Conservation (phyloP, 2,329 filamentous ascomycete genomes). For the Hypoxylon sp. region DNA sequence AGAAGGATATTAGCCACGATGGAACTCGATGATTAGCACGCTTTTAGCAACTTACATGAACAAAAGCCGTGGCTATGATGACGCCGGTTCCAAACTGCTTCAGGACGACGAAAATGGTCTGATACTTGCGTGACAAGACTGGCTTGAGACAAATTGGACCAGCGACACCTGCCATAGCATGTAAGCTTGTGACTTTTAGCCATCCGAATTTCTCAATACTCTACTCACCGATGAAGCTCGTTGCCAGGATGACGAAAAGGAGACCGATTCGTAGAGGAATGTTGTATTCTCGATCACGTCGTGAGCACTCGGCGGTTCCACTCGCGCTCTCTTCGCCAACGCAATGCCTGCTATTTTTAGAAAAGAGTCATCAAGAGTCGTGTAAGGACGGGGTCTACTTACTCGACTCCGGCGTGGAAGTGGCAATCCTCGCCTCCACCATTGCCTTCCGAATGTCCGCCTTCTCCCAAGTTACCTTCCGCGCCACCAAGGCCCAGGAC, state of each 20-base stretch:
- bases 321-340: conserved; percentile 63
- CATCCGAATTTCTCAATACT: background rate
- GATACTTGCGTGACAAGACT: conserved; percentile 66
- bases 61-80: conserved; percentile 78
- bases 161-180: conserved; percentile 66
- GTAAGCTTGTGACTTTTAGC: conserved; percentile 21
- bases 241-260: conserved; percentile 78
- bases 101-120: conserved; percentile 71
- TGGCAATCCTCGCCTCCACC: conserved; percentile 69
- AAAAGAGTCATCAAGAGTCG: background rate
- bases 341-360: conserved; percentile 65
- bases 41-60: conserved; percentile 67
- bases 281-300: conserved; percentile 71
- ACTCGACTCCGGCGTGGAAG: conserved; percentile 83
- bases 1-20: background rate
- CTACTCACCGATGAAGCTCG: conserved; percentile 72
- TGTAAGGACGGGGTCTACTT: conserved; percentile 54
- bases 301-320: conserved; percentile 60
- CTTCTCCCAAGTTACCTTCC: conserved; percentile 37
- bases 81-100: conserved; percentile 83
- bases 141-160: conserved; percentile 74
- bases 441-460: conserved; percentile 34
- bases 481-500: conserved; percentile 60
- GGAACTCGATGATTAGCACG: background rate
- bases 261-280: conserved; percentile 77